Percentiles rank a stretch among this genome's conserved stretches.
Conservation (phyloP, 805 yeast genomes). For the Starmerella stigmatis region DNA sequence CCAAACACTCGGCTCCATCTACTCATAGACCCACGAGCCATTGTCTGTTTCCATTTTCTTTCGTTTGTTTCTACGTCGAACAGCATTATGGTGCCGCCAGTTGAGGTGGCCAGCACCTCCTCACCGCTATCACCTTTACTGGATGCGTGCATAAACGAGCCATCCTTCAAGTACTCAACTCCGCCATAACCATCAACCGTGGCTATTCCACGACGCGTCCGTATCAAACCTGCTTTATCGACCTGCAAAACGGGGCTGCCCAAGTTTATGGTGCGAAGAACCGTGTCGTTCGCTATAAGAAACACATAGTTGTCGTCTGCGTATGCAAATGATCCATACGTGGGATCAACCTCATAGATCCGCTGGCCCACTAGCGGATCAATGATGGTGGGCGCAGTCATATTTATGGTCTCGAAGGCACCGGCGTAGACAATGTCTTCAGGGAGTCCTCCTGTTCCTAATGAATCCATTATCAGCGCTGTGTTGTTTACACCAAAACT, state of each 20-base stretch:
- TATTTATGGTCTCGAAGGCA: not conserved
- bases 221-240: constrained; percentile 8
- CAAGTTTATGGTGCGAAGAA: constrained; percentile 8
- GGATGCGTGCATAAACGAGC: constrained; percentile 18
- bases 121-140: not conserved
- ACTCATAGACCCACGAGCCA: constrained; percentile 14
- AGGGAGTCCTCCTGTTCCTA: not conserved
- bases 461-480: not conserved
- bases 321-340: constrained; percentile 4
- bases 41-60: constrained; percentile 1
- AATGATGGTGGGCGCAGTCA: not conserved
- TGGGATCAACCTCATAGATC: constrained; percentile 1
- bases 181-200: not conserved
- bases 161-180: constrained; percentile 10
- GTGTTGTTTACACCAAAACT: not conserved
- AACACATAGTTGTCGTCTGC: constrained; percentile 17
- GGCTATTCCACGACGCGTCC: constrained; percentile 16
- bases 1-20: constrained; percentile 19
- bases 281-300: not conserved
- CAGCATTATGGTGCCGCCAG: constrained; percentile 5
- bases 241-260: constrained; percentile 19
- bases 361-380: constrained; percentile 18
- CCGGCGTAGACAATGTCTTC: not conserved
- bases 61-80: constrained; percentile 6
- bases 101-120: constrained; percentile 6